A percentile compares a stretch with the other conserved stretches of the same genome.
These are phyloP conservation scores for Sporisorium sorghi DNA, from an alignment of 1,284 basidiomycete species.

Conservation along the genomic window DNA sequence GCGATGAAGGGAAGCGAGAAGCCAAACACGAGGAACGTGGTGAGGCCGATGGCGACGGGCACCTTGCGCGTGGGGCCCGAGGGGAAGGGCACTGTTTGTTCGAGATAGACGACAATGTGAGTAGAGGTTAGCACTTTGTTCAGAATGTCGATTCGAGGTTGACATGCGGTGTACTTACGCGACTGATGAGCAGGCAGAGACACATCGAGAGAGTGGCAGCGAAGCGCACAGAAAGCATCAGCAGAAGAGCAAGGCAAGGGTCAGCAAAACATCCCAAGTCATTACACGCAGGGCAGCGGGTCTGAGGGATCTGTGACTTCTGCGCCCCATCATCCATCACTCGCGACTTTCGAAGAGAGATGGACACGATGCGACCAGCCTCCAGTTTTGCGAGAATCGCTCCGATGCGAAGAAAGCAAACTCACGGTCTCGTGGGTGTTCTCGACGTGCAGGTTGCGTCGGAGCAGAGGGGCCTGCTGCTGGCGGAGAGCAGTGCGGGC, in stretches of 20 bases:
- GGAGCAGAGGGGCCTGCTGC: constrained; percentile 53
- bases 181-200: constrained; percentile 13
- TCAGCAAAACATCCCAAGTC: constrained; percentile 3
- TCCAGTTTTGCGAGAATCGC: not conserved
- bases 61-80: constrained; percentile 63
- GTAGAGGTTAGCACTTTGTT: not conserved
- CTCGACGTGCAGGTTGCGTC: constrained; percentile 64
- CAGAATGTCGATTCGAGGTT: not conserved
- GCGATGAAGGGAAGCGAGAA: constrained; percentile 64
- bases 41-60: constrained; percentile 55
- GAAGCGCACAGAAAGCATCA: not conserved
- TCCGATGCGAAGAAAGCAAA: not conserved
- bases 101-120: not conserved
- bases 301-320: too few species aligned
- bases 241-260: not conserved
- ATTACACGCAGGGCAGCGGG: too few species aligned
- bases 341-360: not conserved
- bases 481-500: constrained; percentile 56
- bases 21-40: constrained; percentile 61
- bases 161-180: constrained; percentile 4
- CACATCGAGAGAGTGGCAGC: not conserved
- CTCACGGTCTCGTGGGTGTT: constrained; percentile 67
- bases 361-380: not conserved
- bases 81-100: constrained; percentile 61
- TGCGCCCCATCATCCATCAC: not conserved